Conservation (phyloP, 371 early-diverging fungal species). For the Rhizopus sp. region DNA sequence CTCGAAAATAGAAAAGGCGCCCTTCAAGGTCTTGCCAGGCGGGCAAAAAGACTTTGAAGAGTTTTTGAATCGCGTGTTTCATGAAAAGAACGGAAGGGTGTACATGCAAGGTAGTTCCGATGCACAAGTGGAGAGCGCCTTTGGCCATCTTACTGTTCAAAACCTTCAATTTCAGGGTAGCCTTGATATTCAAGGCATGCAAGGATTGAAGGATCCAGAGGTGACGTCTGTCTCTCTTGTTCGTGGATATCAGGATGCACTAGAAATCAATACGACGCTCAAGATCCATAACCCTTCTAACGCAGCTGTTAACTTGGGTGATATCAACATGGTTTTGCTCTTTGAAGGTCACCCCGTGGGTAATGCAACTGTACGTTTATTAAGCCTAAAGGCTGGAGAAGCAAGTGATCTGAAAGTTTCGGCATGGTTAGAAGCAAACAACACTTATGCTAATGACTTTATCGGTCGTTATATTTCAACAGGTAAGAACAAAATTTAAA, state of each 20-base stretch:
- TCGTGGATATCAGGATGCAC: conserved; percentile 33
- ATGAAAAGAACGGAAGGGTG: conserved; percentile 24
- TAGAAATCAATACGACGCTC: conserved; percentile 26
- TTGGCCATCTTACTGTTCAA: conserved; percentile 39
- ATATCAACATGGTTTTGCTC: conserved; percentile 27
- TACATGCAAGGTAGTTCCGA: conserved; percentile 44
- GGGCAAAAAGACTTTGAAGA: conserved; percentile 47
- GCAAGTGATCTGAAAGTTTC: conserved; percentile 20
- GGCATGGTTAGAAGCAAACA: conserved; percentile 25
- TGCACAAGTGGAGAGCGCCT: conserved; percentile 40
- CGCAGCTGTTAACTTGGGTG: conserved; percentile 39
- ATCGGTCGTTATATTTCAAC: conserved; percentile 43
- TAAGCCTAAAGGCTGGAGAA: conserved; percentile 26
- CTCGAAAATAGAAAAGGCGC: conserved; percentile 35
- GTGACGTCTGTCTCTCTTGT: conserved; percentile 32
- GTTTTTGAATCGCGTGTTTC: conserved; percentile 19
- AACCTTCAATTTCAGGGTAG: conserved; percentile 45
- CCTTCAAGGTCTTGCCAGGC: conserved; percentile 41
- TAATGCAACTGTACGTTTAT: conserved; percentile 33
- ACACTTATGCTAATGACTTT: conserved; percentile 29
- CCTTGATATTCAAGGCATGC: conserved; percentile 37
- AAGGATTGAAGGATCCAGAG: conserved; percentile 40
- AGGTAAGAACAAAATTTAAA: conserved; percentile 12
- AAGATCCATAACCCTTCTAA: conserved; percentile 45
- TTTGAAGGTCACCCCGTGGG: conserved; percentile 37